Conservation (phyloP, 768 basidiomycete species). For the Termitomyces sp. region DNA sequence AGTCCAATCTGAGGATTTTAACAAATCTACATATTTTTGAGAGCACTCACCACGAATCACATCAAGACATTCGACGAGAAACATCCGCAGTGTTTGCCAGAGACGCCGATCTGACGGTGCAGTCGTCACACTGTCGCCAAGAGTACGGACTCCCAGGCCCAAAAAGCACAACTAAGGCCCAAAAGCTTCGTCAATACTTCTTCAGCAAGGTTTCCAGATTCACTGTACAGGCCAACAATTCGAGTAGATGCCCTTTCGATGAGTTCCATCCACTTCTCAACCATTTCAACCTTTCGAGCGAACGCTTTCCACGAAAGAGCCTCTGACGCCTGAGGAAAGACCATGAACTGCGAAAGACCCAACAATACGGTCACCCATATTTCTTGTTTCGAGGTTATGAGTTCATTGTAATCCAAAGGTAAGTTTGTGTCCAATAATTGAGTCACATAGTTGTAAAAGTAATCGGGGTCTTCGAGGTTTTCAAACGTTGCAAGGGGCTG, state of each 20-base stretch:
- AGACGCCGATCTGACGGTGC: constrained; percentile 24
- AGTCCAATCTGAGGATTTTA: neutral
- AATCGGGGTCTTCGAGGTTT: constrained; percentile 14
- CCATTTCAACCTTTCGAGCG: constrained; percentile 52
- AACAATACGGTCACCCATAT: constrained; percentile 46
- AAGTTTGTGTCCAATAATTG: constrained; percentile 13
- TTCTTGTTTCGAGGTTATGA: constrained; percentile 26
- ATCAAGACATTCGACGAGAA: constrained; percentile 36
- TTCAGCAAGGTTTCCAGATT: constrained; percentile 37
- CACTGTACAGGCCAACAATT: constrained; percentile 45
- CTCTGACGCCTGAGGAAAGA: constrained; percentile 49
- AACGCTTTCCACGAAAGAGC: constrained; percentile 45
- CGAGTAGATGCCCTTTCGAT: constrained; percentile 44
- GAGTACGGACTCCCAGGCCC: constrained; percentile 51
- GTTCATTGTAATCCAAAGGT: constrained; percentile 10
- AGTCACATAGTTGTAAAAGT: constrained; percentile 14
- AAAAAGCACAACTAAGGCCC: constrained; percentile 48
- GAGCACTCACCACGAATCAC: constrained; percentile 33
- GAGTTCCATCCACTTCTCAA: constrained; percentile 48
- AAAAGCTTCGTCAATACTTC: constrained; percentile 47
- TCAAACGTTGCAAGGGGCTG: constrained; percentile 10
- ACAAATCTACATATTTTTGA: neutral
- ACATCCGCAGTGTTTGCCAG: constrained; percentile 36
- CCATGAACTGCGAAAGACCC: constrained; percentile 47
- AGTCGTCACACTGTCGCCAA: constrained; percentile 33